phyloP scores from a whole-genome alignment of 257 asterid species.

The Lavandula angustifolia region DNA sequence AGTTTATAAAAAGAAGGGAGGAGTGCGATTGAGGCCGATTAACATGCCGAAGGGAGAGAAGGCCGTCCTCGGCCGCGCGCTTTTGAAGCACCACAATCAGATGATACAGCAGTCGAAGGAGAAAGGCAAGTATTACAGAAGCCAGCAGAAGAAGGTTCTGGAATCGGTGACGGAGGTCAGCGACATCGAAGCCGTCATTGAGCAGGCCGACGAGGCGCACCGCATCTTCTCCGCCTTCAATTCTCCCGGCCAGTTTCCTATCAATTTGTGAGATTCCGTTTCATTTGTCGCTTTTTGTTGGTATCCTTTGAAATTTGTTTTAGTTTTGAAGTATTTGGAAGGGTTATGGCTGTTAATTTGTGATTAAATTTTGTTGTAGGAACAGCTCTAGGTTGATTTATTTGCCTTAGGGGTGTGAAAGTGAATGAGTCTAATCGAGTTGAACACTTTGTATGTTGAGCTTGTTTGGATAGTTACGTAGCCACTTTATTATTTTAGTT shows the following conservation, averaged over 20 bases:
- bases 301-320: constrained; percentile 2
- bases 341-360: background rate
- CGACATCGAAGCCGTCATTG: constrained; percentile 88
- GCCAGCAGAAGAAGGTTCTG: constrained; percentile 74
- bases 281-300: background rate
- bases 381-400: background rate
- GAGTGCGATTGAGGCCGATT: background rate
- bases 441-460: background rate
- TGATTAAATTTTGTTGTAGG: background rate
- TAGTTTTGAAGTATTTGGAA: background rate
- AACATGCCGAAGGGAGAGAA: constrained; percentile 79
- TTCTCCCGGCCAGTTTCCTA: constrained; percentile 58
- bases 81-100: constrained; percentile 93
- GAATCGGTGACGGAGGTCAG: constrained; percentile 91
- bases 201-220: constrained; percentile 81
- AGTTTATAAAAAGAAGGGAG: too few relatives aligned
- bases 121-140: constrained; percentile 66
- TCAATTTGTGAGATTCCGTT: constrained; percentile 48
- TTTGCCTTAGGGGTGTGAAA: background rate
- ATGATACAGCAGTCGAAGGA: constrained; percentile 73
- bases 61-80: constrained; percentile 72
- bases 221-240: constrained; percentile 61
- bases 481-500: constrained; percentile 1
- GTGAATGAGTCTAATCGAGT: background rate
- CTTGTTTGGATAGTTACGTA: background rate